Conservation (phyloP, 768 basidiomycete genomes). For the Chalciporus pseudorubinellus region DNA sequence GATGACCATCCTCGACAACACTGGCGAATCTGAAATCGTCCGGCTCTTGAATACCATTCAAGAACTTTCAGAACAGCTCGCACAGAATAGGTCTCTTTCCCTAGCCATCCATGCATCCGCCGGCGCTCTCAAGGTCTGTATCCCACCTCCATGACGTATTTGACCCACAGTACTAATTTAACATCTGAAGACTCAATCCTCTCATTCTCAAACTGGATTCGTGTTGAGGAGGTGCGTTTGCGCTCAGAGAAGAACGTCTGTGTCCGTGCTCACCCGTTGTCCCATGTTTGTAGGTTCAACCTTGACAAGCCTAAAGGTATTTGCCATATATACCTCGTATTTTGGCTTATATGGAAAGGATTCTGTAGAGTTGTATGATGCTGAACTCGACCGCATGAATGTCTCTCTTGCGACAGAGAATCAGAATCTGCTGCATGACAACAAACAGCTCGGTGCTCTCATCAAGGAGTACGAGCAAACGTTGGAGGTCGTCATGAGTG, state of each 20-base stretch:
- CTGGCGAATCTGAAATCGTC: constrained; percentile 55
- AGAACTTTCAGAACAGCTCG: constrained; percentile 82
- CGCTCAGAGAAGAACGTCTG: neutral
- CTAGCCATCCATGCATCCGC: constrained; percentile 70
- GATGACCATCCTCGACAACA: constrained; percentile 56
- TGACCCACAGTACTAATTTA: neutral
- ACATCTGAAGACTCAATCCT: constrained; percentile 66
- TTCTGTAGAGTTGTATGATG: constrained; percentile 77
- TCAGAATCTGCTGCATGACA: constrained; percentile 82
- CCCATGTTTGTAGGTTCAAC: constrained; percentile 58
- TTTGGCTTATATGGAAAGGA: constrained; percentile 1
- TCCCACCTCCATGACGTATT: neutral
- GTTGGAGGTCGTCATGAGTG: constrained; percentile 89
- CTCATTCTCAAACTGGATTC: constrained; percentile 90
- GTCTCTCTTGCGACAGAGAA: constrained; percentile 77
- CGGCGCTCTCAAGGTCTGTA: constrained; percentile 72
- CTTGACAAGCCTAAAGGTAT: constrained; percentile 82
- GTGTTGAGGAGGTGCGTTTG: constrained; percentile 71
- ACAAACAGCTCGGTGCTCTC: constrained; percentile 87
- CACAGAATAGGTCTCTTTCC: constrained; percentile 71
- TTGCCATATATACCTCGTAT: neutral
- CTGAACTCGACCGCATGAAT: constrained; percentile 90
- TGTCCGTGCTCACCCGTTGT: neutral
- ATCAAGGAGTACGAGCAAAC: constrained; percentile 98
- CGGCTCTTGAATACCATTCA: constrained; percentile 67